Evolutionary conservation across 192 early-diverging fungal species (phyloP).

Genomic region (Podila minutissima): DNA sequence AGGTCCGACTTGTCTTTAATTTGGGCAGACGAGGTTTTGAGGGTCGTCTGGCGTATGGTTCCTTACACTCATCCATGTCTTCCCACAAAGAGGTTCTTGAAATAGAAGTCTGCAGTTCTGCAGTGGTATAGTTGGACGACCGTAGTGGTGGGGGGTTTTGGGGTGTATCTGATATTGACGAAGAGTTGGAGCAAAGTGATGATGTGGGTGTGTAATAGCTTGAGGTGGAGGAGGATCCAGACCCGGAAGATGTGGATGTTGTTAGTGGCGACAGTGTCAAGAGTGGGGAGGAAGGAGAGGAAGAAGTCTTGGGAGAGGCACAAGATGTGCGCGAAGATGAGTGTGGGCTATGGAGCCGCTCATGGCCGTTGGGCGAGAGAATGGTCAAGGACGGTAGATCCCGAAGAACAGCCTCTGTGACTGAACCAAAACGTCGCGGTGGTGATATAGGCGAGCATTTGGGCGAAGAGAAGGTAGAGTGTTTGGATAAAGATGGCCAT

Average conservation of each 20-base stretch:
- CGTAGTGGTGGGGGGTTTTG: neutral
- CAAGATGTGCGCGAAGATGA: slow-evolving; percentile 5
- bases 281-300: neutral
- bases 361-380: neutral
- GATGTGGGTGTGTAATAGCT: neutral
- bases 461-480: neutral
- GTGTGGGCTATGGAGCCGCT: neutral
- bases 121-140: slow-evolving; percentile 10
- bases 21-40: slow-evolving; percentile 1
- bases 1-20: neutral
- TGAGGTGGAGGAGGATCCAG: neutral
- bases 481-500: neutral
- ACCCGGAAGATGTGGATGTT: too few relatives aligned
- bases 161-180: neutral
- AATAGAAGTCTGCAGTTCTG: slow-evolving; percentile 13
- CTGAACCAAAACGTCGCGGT: slow-evolving; percentile 1
- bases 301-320: neutral
- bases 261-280: neutral
- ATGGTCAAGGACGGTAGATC: slow-evolving; percentile 9
- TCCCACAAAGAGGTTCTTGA: neutral
- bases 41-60: neutral
- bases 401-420: slow-evolving; percentile 23
- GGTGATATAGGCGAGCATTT: neutral
- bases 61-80: neutral
- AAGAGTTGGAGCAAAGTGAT: neutral